Evolutionary conservation across 306 rosid species (phyloP).

Genomic region (Ammopiptanthus mongolicus): DNA sequence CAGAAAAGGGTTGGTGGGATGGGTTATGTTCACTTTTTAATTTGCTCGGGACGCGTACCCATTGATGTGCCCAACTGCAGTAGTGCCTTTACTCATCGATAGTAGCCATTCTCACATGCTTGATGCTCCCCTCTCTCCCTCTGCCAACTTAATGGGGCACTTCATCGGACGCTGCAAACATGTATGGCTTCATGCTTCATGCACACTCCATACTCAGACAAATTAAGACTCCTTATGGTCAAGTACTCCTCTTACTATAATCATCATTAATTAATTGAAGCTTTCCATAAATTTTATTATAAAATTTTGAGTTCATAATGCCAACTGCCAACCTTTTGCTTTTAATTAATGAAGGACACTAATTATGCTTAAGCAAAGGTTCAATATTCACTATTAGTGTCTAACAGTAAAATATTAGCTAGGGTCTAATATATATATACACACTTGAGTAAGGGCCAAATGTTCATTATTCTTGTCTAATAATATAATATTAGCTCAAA

Average conservation of each 20-base stretch:
- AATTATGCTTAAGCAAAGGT: no score
- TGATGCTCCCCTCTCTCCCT: conserved; percentile 31
- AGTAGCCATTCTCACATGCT: conserved; percentile 31
- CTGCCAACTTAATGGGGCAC: conserved; percentile 21
- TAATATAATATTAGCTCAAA: no score
- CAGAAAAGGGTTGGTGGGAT: background rate
- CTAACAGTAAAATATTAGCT: no score
- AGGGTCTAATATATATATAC: no score
- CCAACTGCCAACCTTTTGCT: background rate
- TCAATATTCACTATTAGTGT: no score
- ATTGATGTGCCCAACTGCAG: conserved; percentile 42
- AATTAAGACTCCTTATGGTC: conserved; percentile 15
- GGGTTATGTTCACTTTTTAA: conserved; percentile 8
- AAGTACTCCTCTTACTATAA: conserved; percentile 13
- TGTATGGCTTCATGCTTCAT: conserved; percentile 31
- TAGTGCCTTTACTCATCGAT: conserved; percentile 36
- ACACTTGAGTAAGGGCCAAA: no score
- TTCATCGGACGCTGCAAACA: conserved; percentile 40
- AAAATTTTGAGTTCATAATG: background rate
- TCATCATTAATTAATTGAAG: conserved; percentile 25
- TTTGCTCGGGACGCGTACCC: conserved; percentile 49
- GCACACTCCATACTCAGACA: conserved; percentile 21
- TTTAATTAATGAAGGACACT: background rate
- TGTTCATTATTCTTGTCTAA: no score
- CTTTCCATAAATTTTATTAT: conserved; percentile 15